phyloP scores from a whole-genome alignment of 768 basidiomycete genomes.

The Suillus lakei region DNA sequence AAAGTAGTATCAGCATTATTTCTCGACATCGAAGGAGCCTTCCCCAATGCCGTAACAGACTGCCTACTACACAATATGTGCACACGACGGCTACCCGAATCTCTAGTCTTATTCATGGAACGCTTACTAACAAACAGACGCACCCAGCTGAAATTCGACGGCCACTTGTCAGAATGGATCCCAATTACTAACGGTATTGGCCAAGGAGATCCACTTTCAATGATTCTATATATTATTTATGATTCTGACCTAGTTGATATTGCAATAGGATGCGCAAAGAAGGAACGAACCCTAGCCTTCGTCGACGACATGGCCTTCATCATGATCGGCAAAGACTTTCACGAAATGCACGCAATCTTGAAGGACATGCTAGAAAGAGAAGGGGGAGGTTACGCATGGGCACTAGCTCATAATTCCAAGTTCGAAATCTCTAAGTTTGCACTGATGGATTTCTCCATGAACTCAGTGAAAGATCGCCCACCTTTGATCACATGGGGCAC shows the following conservation, averaged over 20 bases:
- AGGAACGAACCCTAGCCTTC: slow-evolving; percentile 29
- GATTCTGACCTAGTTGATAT: slow-evolving; percentile 14
- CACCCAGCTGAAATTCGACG: neutral
- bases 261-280: neutral
- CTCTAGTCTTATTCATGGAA: slow-evolving; percentile 19
- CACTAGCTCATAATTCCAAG: slow-evolving; percentile 20
- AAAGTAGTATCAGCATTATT: slow-evolving; percentile 43
- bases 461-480: neutral
- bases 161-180: neutral
- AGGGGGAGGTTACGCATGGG: slow-evolving; percentile 24
- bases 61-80: slow-evolving; percentile 36
- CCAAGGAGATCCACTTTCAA: slow-evolving; percentile 36
- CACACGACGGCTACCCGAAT: slow-evolving; percentile 24
- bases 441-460: slow-evolving; percentile 18
- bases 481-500: neutral
- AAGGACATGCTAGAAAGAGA: slow-evolving; percentile 28
- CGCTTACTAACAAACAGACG: slow-evolving; percentile 12
- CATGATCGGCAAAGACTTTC: slow-evolving; percentile 25
- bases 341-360: slow-evolving; percentile 21
- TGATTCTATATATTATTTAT: slow-evolving; percentile 30
- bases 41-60: slow-evolving; percentile 40
- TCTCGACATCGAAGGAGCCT: slow-evolving; percentile 49
- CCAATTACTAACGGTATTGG: slow-evolving; percentile 24
- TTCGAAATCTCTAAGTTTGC: slow-evolving; percentile 27
- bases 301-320: slow-evolving; percentile 36